Base-by-base conservation (phyloP, 257 asterid genomes). In the Solanum piurae region DNA sequence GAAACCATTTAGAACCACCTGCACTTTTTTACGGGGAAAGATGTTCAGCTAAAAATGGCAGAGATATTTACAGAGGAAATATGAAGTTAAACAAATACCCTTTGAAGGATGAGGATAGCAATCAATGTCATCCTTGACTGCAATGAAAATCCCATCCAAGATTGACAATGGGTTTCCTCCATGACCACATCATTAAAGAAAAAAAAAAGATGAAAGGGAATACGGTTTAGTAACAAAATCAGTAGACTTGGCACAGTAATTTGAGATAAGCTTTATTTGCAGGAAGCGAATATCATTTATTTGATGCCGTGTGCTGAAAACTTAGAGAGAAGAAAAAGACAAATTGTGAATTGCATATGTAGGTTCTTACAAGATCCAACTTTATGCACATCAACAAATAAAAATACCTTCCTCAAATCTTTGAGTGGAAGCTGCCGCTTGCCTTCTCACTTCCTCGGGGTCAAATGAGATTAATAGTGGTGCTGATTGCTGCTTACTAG, bases 111-210 rank as follows among this genome's bases (percentile, higher is more conserved):
- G 93, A 91, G 99, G 99, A 88, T 71, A 88, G 93, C 98, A 95
- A 91, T 96, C 98, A 84, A 97, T 97, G 89, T 97, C 99, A 90
- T 97, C 99, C 93, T 97, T 97, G 86, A 97, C 92, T 83, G 99
- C 99, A 87, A 96, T 91, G 90, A 97, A 94, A 84, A 92, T 92
- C 79, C 99, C 99, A 94, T 97, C 99, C 89, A 97, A 94, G 88
- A 93, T 72, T 18, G 98, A 96, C 83, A 95, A 46, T n/a, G 98
- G 94, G 89, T 87, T 92, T 87, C 98, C 99, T 97, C 94, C 95
- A 89, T 52, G 71, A 84, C 58, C 86, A 12, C 83, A 82, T 49
- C 80, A 88, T 73, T 55, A 87, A 29, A 90, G 18, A 86, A 85
- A 87, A 14, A 52, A 86, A 87, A 86, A 87, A 88, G 82, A 89